Percentiles rank a stretch among this genome's conserved stretches.
Conservation (phyloP, 163 green algal genomes). For the Chloromonas sp. region DNA sequence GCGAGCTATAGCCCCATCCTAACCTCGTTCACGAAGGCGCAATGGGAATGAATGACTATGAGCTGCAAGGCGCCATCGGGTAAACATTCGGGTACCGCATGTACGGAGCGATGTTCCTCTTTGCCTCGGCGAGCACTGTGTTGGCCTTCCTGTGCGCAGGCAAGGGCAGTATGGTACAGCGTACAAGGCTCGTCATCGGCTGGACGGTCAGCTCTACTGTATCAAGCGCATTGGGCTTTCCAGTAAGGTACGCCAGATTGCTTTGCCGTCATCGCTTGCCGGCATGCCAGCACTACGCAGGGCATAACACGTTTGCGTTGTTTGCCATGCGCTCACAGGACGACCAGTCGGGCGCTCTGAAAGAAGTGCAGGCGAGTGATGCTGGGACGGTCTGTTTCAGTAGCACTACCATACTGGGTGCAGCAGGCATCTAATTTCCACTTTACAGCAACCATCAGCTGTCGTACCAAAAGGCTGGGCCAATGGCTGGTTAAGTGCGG, state of each 20-base stretch:
- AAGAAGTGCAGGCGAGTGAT: conserved; percentile 35
- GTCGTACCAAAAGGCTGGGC: too few species aligned
- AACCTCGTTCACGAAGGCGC: too few species aligned
- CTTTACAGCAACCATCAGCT: too few species aligned
- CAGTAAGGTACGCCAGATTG: conserved; percentile 19
- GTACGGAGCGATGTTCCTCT: background rate
- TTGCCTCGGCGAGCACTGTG: background rate
- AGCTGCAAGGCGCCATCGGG: background rate
- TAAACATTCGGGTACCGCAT: background rate
- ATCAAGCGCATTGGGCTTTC: conserved; percentile 52
- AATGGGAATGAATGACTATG: background rate
- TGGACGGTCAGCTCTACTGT: conserved; percentile 42
- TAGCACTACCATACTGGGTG: too few species aligned
- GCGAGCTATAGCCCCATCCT: too few species aligned
- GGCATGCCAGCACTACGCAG: background rate
- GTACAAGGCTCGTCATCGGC: conserved; percentile 28
- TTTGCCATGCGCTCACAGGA: conserved; percentile 20
- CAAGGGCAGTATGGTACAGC: conserved; percentile 52
- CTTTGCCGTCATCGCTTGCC: background rate
- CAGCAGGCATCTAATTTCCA: too few species aligned
- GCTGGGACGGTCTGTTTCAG: background rate
- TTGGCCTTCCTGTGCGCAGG: conserved; percentile 1
- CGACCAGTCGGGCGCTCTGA: conserved; percentile 37
- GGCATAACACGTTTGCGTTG: background rate
- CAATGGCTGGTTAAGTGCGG: too few species aligned